Conservation (phyloP, 129 eudicot species). For the Gnaphalium uliginosum region DNA sequence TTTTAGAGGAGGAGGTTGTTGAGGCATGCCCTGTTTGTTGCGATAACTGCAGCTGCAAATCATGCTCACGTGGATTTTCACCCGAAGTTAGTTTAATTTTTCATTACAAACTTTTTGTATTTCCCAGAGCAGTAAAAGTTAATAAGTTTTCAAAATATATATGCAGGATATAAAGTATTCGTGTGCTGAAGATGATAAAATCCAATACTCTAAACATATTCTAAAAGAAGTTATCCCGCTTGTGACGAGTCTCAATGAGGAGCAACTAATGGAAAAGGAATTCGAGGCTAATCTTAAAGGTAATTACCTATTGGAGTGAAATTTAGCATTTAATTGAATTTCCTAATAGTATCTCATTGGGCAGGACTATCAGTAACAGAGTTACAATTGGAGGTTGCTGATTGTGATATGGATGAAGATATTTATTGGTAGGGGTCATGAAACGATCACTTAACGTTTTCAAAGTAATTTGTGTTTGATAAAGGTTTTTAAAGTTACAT, state of each 20-base stretch:
- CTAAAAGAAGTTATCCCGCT: slow-evolving; percentile 4
- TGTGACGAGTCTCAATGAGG: neutral
- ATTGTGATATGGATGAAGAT: neutral
- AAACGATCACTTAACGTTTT: neutral
- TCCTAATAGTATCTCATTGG: neutral
- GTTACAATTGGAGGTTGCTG: neutral
- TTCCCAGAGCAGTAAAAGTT: neutral
- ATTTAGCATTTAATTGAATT: neutral
- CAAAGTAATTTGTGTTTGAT: neutral
- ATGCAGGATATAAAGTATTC: slow-evolving; percentile 5
- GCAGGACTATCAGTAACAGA: neutral
- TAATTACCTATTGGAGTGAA: neutral
- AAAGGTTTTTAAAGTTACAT: neutral
- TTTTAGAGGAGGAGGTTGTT: neutral
- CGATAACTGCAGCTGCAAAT: neutral
- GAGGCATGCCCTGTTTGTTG: slow-evolving; percentile 13
- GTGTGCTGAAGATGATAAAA: neutral
- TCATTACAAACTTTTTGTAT: neutral
- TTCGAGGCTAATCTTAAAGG: slow-evolving; percentile 15
- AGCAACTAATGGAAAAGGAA: slow-evolving; percentile 11
- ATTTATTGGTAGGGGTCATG: neutral
- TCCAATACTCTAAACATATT: slow-evolving; percentile 4
- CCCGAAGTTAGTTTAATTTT: neutral
- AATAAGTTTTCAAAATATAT: neutral
- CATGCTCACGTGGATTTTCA: neutral